phyloP scores from a whole-genome alignment of 2,329 filamentous ascomycete species.

The Fusarium coicis region DNA sequence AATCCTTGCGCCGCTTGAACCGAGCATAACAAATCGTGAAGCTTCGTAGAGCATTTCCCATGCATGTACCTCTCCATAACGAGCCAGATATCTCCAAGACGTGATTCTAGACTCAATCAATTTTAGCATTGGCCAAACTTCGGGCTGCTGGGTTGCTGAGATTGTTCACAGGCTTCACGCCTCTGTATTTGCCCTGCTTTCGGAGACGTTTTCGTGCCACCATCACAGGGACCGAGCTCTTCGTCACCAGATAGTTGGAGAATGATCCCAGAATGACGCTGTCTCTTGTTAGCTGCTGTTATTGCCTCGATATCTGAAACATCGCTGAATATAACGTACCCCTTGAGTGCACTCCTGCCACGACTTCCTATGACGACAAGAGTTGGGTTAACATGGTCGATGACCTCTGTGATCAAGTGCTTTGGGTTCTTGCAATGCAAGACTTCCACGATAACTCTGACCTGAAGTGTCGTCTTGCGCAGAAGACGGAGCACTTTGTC shows the following conservation, averaged over 20 bases:
- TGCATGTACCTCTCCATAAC: background rate
- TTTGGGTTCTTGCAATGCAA: constrained; percentile 98
- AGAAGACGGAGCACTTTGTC: constrained; percentile 85
- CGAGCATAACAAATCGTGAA: constrained; percentile 22
- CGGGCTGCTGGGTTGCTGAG: constrained; percentile 75
- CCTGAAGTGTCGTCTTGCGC: constrained; percentile 90
- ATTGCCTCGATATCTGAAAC: background rate
- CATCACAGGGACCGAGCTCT: constrained; percentile 97
- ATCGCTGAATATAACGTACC: constrained; percentile 65
- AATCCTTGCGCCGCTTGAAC: constrained; percentile 12
- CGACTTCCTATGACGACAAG: constrained; percentile 93
- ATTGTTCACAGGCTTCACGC: constrained; percentile 83
- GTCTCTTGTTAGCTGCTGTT: constrained; percentile 46
- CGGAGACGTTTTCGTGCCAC: constrained; percentile 90
- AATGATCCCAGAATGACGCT: constrained; percentile 96
- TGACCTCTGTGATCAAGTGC: constrained; percentile 96
- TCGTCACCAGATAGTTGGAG: constrained; percentile 96
- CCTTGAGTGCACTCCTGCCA: constrained; percentile 91
- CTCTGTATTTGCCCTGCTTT: constrained; percentile 86
- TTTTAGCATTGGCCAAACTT: constrained; percentile 77
- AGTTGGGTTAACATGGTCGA: constrained; percentile 91
- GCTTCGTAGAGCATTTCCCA: constrained; percentile 16
- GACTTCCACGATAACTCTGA: constrained; percentile 93
- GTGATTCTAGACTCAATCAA: constrained; percentile 64
- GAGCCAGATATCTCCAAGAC: background rate